Base-by-base conservation (phyloP, 768 basidiomycete species). In the Pulveroboletus sp. region DNA sequence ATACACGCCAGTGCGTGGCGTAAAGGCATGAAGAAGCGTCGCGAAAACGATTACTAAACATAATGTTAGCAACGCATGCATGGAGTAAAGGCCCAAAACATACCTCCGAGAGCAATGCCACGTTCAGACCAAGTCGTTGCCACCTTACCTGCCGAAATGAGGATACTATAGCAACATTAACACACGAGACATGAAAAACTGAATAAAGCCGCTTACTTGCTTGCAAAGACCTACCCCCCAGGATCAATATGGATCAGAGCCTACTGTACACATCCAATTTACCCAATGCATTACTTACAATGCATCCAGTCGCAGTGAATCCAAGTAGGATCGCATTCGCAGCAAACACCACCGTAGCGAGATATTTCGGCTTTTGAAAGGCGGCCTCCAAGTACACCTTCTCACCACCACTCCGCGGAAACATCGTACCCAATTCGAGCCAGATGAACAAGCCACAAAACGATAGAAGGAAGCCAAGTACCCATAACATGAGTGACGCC, bases 401-500 rank as follows among this genome's bases (percentile, higher is more conserved):
- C 59, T 83, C 82, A 6, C 81, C 81, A 8, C 81, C 80, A 11
- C 77, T 79, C 1, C 81, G 73, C 3, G 81, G 81, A 51, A 75
- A 79, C 81, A 82, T 83, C 2, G 79, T 78, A 6, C 82, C 82
- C 41, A 76, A 76, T 51, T 83, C 81, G 18, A 83, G 74, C 80
- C 80, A 82, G 48, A 82, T 75, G 58, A 83, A 81, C 11, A 82
- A 63, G 0, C 80, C 80, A 47, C 78, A 82, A 52, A 77, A 77
- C 0, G 80, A 81, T 2, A 83, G 71, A 1, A 75, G 55, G 57
- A 82, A 80, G 3, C 81, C 82, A 17, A 82, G 75, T 1, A 82
- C 76, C 82, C 81, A 83, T 17, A 82, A 75, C 74, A 83, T 75
- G 43, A 83, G 66, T 0, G 80, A 81, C 0, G 81, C 80, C 17